A percentile compares a stretch with the other conserved stretches of the same genome.
phyloP scores from a whole-genome alignment of 768 basidiomycete species.

The Termitomyces sp. region DNA sequence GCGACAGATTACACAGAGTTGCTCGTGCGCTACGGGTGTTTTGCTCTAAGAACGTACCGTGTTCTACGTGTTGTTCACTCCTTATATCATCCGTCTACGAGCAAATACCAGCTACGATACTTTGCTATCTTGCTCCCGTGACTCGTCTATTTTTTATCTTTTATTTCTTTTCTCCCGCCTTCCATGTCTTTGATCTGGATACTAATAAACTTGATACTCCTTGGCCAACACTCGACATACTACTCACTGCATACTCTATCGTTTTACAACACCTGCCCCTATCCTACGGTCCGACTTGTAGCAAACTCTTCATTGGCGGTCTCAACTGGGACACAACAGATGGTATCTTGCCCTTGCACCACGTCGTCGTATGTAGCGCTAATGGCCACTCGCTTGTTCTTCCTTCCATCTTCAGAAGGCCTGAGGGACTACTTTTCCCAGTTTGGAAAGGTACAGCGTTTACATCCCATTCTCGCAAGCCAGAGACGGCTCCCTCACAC shows the following conservation, averaged over 20 bases:
- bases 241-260: constrained; percentile 21
- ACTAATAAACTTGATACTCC: constrained; percentile 19
- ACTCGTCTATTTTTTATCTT: constrained; percentile 9
- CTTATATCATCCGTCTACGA: constrained; percentile 15
- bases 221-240: constrained; percentile 20
- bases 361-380: constrained; percentile 27
- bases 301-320: constrained; percentile 90
- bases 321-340: constrained; percentile 91
- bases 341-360: constrained; percentile 47
- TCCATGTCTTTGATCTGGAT: constrained; percentile 16
- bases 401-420: constrained; percentile 37
- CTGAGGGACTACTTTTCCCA: constrained; percentile 70
- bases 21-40: neutral
- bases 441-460: constrained; percentile 59
- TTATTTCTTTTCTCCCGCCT: constrained; percentile 12
- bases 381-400: constrained; percentile 25
- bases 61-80: constrained; percentile 8
- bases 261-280: constrained; percentile 18
- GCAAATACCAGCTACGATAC: constrained; percentile 27
- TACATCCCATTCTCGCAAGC: neutral
- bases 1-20: neutral
- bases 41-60: constrained; percentile 7
- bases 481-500: constrained; percentile 9
- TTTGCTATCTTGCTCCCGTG: constrained; percentile 23
- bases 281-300: constrained; percentile 30